Base-by-base conservation (phyloP, 495 filamentous ascomycete species). In the Neurospora sp. region DNA sequence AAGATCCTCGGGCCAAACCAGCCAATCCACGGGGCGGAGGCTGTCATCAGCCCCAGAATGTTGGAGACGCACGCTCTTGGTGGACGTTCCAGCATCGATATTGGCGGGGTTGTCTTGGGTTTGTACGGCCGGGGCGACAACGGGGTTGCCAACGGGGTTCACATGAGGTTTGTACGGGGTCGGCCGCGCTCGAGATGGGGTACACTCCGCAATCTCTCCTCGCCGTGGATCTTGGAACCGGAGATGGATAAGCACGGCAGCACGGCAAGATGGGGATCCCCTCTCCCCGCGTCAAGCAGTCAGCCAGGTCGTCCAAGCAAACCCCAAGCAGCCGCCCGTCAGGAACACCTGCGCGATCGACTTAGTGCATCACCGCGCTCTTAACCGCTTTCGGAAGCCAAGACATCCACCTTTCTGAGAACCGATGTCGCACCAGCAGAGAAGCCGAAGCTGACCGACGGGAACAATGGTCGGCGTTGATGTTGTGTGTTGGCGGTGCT, bases 1-100 rank as follows among this genome's bases (percentile, higher is more conserved):
- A 70, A 72, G 69, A 59, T 70, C 74, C 74, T 75, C 74, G 71
- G 74, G 20, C 73, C 46, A 74, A 62, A 16, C 23, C 54, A 62
- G 27, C 54, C 54, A 62, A 62, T 62, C 54, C 3, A 31, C 12
- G 20, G 27, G 54, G 54, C 14, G 48, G 48, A 62, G 48, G 48
- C 23, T 59, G 23, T 59, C 5, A 31, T 10, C 48, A 23, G 23
- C 48, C 23, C 54, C 54, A 35, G 27, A 62, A 31, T 62, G 54
- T 59, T 59, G 48, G 48, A 59, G 48, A 59, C 48, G 48, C 48
- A 59, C 48, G 20, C 48, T 62, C 12, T 62, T 35, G 54, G 11
- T 62, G 23, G 23, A 14, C n/a, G 48, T 59, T 14, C 20, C 48
- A 59, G 48, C 23, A 59, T 62, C 54, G 23, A 31, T 11, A 31